phyloP scores from a whole-genome alignment of 176 grass and related monocot species.

The Zoysia japonica region DNA sequence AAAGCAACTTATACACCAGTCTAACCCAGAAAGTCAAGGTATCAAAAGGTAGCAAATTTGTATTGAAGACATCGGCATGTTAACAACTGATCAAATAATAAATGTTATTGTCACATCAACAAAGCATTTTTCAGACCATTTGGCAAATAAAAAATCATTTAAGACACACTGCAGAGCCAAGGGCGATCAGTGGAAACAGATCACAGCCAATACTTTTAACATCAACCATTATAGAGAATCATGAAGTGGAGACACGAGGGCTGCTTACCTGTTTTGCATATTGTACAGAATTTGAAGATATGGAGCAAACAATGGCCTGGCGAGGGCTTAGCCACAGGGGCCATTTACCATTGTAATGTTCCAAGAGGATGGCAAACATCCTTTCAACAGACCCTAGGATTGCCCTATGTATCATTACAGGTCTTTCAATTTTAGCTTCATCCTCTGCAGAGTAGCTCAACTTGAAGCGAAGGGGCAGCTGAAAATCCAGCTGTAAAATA shows the following conservation, averaged over 20 bases:
- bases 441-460: slow-evolving; percentile 91
- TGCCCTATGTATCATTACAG: slow-evolving; percentile 97
- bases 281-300: slow-evolving; percentile 64
- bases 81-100: not conserved
- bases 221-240: slow-evolving; percentile 5
- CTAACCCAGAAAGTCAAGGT: not conserved
- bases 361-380: slow-evolving; percentile 97
- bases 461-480: slow-evolving; percentile 90
- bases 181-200: not conserved
- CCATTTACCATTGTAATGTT: slow-evolving; percentile 99
- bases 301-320: slow-evolving; percentile 87
- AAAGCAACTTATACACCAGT: not conserved
- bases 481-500: slow-evolving; percentile 87
- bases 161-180: not conserved
- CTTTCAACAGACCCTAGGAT: slow-evolving; percentile 96
- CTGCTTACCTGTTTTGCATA: slow-evolving; percentile 77
- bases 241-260: not conserved
- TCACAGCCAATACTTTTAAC: not conserved
- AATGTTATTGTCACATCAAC: slow-evolving; percentile 12
- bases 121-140: not conserved
- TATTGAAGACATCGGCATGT: not conserved
- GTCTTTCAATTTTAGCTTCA: slow-evolving; percentile 92
- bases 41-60: not conserved
- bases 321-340: slow-evolving; percentile 97
- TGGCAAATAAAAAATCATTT: not conserved